Base-by-base conservation (phyloP, 2,329 filamentous ascomycete genomes). In the Orbilia blumenaviensis region DNA sequence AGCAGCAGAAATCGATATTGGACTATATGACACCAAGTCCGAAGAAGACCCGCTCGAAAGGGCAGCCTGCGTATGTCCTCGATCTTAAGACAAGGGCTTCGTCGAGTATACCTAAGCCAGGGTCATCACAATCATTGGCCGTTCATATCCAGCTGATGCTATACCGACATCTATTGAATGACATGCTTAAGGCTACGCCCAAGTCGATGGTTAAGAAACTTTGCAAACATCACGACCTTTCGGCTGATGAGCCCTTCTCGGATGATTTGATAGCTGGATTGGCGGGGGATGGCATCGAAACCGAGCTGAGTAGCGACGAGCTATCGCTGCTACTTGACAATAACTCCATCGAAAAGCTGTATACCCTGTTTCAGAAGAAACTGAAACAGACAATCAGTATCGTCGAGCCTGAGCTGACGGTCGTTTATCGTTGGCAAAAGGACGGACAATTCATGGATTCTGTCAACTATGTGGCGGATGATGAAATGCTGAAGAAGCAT, bases 131-230 rank as follows among this genome's bases (percentile, higher is more conserved):
- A 0, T 86, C 92, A 48, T 88, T 91, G 9, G 92, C 92, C 0
- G 92, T 93, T 0, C 89, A 90, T 79, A 90, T 97, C 75, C 95
- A 99, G 81, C 85, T 98, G 0, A 93, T 96, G 83, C 85, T 98
- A 0, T 99, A 98, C 81, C 93, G 94, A 78, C 89, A 90, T 25
- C 89, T 98, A 63, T 85, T 99, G n/a, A 88, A 89, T 8, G 87
- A 89, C 1, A 88, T 98, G 80, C 92, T 91, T 0, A 76, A 64
- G 50, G 86, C 88, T 0, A 90, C 90, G 58, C 86, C 87, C 6
- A 86, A 97, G 0, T 88, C 93, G 68, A 92, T 76, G 64, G 54
- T 93, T 36, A 83, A 88, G 18, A 83, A 85, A 0, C 85, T 98
- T 0, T 89, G 94, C 71, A 82, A 85, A 5, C 89, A 93, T 0